Percentiles rank a stretch among this genome's conserved stretches.
These are phyloP conservation scores for Streptanthus diversifolius DNA, from an alignment of 345 rosid species.

Conservation along the genomic window DNA sequence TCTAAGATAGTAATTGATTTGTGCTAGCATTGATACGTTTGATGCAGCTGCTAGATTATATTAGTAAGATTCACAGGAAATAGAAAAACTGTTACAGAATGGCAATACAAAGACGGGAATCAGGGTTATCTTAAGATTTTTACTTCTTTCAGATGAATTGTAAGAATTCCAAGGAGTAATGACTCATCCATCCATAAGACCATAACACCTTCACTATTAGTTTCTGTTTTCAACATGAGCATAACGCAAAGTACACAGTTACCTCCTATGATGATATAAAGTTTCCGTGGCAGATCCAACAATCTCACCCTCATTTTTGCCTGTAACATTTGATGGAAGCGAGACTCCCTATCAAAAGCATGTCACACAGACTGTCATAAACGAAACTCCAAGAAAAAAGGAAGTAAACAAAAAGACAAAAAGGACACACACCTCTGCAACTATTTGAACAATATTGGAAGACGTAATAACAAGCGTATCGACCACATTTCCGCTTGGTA, in stretches of 20 bases:
- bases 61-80: background rate
- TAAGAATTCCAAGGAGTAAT: background rate
- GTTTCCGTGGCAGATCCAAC: conserved; percentile 42
- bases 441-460: conserved; percentile 70
- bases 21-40: background rate
- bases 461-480: conserved; percentile 70
- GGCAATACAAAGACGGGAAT: background rate
- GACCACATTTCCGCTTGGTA: conserved; percentile 45
- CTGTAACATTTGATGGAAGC: conserved; percentile 46
- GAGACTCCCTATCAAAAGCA: conserved; percentile 49
- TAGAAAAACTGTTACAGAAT: background rate
- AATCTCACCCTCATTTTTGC: conserved; percentile 38
- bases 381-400: background rate
- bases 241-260: background rate
- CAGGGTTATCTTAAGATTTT: background rate
- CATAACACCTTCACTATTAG: background rate
- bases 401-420: background rate
- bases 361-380: conserved; percentile 13
- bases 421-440: conserved; percentile 58
- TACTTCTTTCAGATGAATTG: background rate
- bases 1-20: background rate
- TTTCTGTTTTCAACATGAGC: background rate
- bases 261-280: conserved; percentile 46
- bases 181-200: background rate
- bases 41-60: background rate